Evolutionary conservation across 306 rosid species (phyloP).

Genomic region (Chamaecrista fasciculata): DNA sequence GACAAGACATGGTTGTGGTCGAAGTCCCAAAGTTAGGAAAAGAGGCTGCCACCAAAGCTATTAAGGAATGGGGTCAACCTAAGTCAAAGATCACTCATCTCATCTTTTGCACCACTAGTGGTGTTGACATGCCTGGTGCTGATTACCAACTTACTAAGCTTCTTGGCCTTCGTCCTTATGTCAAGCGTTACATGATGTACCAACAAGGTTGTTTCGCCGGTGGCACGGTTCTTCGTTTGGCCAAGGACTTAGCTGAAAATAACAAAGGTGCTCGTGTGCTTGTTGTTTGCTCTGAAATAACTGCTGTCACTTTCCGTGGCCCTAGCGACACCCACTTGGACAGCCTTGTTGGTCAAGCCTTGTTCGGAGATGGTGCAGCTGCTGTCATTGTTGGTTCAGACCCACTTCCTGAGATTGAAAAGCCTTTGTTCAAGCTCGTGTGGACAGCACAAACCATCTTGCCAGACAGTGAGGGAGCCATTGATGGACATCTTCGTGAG

Average conservation of each 20-base stretch:
- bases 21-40: neutral
- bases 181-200: slow-evolving; percentile 5
- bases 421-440: neutral
- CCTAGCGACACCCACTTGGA: slow-evolving; percentile 3
- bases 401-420: neutral
- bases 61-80: slow-evolving; percentile 7
- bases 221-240: neutral
- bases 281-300: neutral
- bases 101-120: slow-evolving; percentile 1
- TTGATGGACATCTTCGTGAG: neutral
- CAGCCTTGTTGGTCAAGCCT: neutral
- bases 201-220: slow-evolving; percentile 10
- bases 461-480: neutral
- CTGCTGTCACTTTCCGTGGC: neutral
- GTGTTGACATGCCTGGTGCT: neutral
- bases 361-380: neutral
- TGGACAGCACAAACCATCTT: neutral
- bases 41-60: slow-evolving; percentile 4
- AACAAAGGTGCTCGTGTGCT: slow-evolving; percentile 6
- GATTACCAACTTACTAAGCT: slow-evolving; percentile 11
- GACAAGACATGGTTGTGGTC: neutral
- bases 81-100: slow-evolving; percentile 9
- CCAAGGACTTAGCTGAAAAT: slow-evolving; percentile 7
- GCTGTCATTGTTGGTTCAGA: neutral
- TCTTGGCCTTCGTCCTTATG: neutral